Base-by-base conservation (phyloP, 106 monocot genomes). In the Dactylorhiza incarnata region DNA sequence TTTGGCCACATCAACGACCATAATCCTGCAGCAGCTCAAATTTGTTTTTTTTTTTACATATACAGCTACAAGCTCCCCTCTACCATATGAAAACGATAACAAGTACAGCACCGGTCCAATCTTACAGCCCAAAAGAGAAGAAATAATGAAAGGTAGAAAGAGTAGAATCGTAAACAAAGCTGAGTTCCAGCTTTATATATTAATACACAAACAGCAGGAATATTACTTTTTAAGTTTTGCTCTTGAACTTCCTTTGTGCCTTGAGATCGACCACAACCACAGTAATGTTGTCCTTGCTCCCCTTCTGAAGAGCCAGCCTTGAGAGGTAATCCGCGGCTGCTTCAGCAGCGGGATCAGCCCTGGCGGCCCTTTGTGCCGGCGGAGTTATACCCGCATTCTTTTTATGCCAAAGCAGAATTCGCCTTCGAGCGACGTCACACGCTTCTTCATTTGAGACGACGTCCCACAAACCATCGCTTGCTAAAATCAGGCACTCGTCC, bases 261-360 rank as follows among this genome's bases (percentile, higher is more conserved):
- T 69, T 69, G 69, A 69, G 69, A 19, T 69, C 69, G 2, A 69
- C 72, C 19, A 93, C 92, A 61, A 93, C 68, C 17, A 89, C 54
- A 15, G 87, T 85, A 62, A 93, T 89, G 78, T 93, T 89, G 48
- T 93, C 92, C 63, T 87, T 87, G 74, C 92, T 93, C 22, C 92
- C 92, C 75, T 86, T 89, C 43, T 87, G 85, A n/a, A 84, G 48
- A 19, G 89, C 89, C 69, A 87, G 89, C 25, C 68, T 83, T 0
- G 84, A 79, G 14, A 93, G 82, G 61, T 82, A 89, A 5, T 87
- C 92, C 13, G 92, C 89, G 14, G 92, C 92, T 19, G 79, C 78
- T 78, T 93, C 83, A 53, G 92, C 82, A 12, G 89, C 89, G 20
- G 82, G 86, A 61, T 89, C 84, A 6, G 76, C 75, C 4, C 48